Conservation (phyloP, 805 yeast species). For the Metschnikowia chrysomelidarum region DNA sequence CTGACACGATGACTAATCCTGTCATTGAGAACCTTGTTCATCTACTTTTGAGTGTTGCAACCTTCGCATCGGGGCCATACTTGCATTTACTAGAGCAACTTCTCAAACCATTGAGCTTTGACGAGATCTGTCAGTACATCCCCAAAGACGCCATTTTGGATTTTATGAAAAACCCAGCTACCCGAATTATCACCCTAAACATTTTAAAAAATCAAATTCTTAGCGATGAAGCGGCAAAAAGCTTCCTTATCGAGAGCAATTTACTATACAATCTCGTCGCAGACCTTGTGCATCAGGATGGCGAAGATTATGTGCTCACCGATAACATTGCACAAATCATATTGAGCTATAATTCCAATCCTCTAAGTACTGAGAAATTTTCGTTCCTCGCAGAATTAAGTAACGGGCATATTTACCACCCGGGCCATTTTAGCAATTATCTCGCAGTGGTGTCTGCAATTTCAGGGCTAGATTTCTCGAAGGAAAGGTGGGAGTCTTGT, state of each 20-base stretch:
- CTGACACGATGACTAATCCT: slow-evolving; percentile 9
- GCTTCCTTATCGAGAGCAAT: neutral
- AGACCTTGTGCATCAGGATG: neutral
- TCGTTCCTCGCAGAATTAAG: neutral
- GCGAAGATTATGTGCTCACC: neutral
- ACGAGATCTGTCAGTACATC: slow-evolving; percentile 9
- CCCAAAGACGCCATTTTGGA: slow-evolving; percentile 8
- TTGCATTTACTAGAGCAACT: slow-evolving; percentile 7
- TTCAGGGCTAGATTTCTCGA: slow-evolving; percentile 1
- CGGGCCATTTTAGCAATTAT: neutral
- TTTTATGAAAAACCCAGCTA: slow-evolving; percentile 2
- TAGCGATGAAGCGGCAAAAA: slow-evolving; percentile 1
- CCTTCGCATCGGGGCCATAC: slow-evolving; percentile 4
- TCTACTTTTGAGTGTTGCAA: slow-evolving; percentile 9
- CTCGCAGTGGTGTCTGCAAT: neutral
- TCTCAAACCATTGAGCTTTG: slow-evolving; percentile 9
- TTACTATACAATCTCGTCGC: neutral
- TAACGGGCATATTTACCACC: neutral
- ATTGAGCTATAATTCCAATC: no score
- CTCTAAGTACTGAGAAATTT: slow-evolving; percentile 4
- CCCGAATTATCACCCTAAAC: slow-evolving; percentile 3
- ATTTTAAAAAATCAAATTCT: neutral
- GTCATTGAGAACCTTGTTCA: slow-evolving; percentile 12
- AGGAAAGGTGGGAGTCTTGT: slow-evolving; percentile 3
- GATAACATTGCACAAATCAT: no score